Evolutionary conservation across 129 eudicot genomes (phyloP).

Genomic region (Pulicaria dysenterica): DNA sequence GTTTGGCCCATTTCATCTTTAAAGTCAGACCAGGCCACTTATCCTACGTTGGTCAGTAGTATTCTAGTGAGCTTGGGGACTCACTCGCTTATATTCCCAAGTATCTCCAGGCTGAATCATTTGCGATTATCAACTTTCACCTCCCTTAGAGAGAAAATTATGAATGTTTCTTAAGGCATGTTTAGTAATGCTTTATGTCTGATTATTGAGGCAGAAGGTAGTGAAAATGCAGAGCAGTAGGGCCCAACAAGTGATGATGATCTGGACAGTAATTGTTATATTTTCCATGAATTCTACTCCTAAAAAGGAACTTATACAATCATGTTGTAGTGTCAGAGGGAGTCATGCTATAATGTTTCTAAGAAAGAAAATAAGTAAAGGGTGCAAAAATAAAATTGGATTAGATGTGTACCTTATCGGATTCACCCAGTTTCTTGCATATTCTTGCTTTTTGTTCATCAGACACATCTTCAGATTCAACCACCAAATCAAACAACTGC

Average conservation of each 20-base stretch:
- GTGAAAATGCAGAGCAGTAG: slow-evolving; percentile 15
- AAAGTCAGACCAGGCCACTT: slow-evolving; percentile 7
- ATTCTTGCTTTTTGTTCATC: slow-evolving; percentile 97
- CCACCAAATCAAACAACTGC: slow-evolving; percentile 81
- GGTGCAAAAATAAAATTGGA: neutral
- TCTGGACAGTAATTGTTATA: neutral
- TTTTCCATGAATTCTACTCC: neutral
- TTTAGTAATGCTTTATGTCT: slow-evolving; percentile 15
- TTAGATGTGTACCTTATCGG: slow-evolving; percentile 71
- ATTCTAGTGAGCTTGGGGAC: neutral
- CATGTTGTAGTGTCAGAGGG: neutral
- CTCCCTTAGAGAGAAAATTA: neutral
- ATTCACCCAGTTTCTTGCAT: slow-evolving; percentile 76
- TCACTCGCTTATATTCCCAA: neutral
- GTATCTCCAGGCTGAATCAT: slow-evolving; percentile 14
- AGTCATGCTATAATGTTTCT: neutral
- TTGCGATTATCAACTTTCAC: slow-evolving; percentile 4
- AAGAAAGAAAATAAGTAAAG: neutral
- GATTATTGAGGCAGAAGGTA: neutral
- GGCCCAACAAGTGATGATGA: slow-evolving; percentile 22
- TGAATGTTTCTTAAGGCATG: slow-evolving; percentile 13
- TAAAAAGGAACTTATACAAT: neutral
- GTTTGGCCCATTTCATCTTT: neutral
- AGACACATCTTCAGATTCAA: slow-evolving; percentile 64
- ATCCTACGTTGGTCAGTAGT: neutral